These are phyloP conservation scores for Lactarius sanguifluus DNA, from an alignment of 768 basidiomycete genomes.

Conservation along the genomic window DNA sequence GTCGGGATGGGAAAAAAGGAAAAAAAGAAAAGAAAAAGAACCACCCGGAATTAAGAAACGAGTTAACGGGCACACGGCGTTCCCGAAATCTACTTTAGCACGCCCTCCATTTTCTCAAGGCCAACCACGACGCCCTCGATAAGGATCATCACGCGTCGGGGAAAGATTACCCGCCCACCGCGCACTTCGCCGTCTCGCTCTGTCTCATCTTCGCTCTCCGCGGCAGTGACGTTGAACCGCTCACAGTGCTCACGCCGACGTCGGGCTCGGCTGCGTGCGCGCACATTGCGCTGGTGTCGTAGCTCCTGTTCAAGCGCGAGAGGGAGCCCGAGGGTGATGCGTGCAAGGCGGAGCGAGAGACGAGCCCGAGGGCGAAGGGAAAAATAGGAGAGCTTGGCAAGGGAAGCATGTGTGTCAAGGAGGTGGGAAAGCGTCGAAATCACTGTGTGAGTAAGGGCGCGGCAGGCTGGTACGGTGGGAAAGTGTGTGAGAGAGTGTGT, in stretches of 20 bases:
- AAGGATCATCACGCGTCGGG: conserved; percentile 55
- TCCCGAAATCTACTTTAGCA: conserved; percentile 28
- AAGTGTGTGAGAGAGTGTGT: conserved; percentile 15
- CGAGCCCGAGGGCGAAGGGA: conserved; percentile 75
- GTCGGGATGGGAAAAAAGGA: background rate
- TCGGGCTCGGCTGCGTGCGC: conserved; percentile 31
- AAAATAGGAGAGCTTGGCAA: conserved; percentile 73
- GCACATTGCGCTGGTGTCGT: conserved; percentile 42
- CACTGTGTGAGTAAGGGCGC: conserved; percentile 72
- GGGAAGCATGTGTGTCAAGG: conserved; percentile 77
- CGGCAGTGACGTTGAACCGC: conserved; percentile 20
- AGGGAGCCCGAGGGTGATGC: conserved; percentile 73
- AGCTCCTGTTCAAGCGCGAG: conserved; percentile 72
- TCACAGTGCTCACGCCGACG: conserved; percentile 27
- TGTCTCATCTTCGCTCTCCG: conserved; percentile 30
- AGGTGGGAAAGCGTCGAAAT: conserved; percentile 71
- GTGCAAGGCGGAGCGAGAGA: conserved; percentile 71
- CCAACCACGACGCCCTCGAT: conserved; percentile 62
- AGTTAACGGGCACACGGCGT: background rate
- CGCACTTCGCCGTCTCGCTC: conserved; percentile 32
- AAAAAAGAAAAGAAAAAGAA: background rate
- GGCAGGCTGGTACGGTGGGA: conserved; percentile 52
- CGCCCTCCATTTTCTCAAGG: conserved; percentile 65
- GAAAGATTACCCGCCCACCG: conserved; percentile 43
- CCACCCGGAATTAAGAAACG: background rate